phyloP scores from a whole-genome alignment of 129 eudicot genomes.

The Cynara cardunculus region DNA sequence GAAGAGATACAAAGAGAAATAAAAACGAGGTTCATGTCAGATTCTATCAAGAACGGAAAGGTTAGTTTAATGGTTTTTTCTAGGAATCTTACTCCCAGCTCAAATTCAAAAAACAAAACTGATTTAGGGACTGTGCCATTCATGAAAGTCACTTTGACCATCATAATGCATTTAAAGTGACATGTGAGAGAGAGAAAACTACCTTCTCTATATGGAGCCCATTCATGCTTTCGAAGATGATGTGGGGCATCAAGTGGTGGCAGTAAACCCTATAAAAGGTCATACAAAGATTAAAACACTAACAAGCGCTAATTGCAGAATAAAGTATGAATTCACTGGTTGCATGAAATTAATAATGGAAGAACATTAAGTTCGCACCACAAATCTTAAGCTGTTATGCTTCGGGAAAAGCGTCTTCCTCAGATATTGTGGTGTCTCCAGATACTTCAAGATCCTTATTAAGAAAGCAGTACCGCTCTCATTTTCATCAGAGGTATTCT shows the following conservation, averaged over 20 bases:
- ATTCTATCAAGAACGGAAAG: neutral
- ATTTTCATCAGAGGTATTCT: slow-evolving; percentile 47
- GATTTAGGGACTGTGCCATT: neutral
- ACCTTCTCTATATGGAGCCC: slow-evolving; percentile 98
- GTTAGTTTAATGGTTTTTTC: neutral
- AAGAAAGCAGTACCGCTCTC: slow-evolving; percentile 78
- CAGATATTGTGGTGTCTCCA: slow-evolving; percentile 97
- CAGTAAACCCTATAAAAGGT: slow-evolving; percentile 63
- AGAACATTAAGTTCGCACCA: slow-evolving; percentile 39
- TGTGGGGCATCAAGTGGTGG: slow-evolving; percentile 99
- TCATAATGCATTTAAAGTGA: neutral
- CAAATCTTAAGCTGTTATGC: slow-evolving; percentile 85
- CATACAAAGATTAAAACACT: slow-evolving; percentile 5
- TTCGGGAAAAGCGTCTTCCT: slow-evolving; percentile 82
- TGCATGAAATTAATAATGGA: slow-evolving; percentile 2
- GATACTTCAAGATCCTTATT: slow-evolving; percentile 74
- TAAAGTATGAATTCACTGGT: neutral
- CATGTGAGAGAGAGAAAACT: slow-evolving; percentile 1
- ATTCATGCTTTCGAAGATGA: slow-evolving; percentile 99
- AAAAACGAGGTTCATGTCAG: neutral
- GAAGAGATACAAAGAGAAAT: neutral
- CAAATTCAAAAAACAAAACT: neutral
- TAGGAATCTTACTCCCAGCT: neutral
- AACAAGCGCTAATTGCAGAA: neutral
- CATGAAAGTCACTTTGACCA: neutral